These are phyloP conservation scores for Ophiostoma pallidulum DNA, from an alignment of 2,329 filamentous ascomycete genomes.

Conservation along the genomic window DNA sequence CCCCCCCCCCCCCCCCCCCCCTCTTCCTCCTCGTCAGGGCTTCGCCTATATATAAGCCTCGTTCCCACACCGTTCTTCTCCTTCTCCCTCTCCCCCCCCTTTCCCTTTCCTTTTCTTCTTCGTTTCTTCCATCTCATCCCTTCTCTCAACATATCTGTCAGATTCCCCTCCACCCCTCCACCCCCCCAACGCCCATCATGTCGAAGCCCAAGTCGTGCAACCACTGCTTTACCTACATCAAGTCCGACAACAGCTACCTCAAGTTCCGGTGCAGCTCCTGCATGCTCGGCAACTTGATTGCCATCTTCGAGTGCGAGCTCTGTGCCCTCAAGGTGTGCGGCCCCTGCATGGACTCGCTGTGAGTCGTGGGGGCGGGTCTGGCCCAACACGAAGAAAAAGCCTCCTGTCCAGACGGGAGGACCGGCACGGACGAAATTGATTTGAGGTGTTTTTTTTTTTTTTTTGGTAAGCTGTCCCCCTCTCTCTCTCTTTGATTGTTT, in stretches of 20 bases:
- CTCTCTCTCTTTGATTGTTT: too few relatives aligned
- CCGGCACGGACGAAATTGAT: too few relatives aligned
- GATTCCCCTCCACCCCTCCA: not conserved
- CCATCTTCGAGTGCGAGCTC: constrained; percentile 59
- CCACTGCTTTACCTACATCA: constrained; percentile 56
- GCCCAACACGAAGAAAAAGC: not conserved
- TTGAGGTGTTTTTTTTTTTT: too few relatives aligned
- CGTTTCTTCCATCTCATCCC: not conserved
- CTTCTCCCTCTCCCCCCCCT: not conserved
- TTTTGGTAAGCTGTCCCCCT: too few relatives aligned
- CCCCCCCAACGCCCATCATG: constrained; percentile 4
- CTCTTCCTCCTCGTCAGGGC: too few relatives aligned
- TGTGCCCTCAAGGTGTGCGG: constrained; percentile 59
- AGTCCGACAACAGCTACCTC: constrained; percentile 55
- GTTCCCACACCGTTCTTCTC: too few relatives aligned
- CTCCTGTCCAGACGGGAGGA: too few relatives aligned
- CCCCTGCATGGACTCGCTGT: constrained; percentile 37
- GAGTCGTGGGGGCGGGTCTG: not conserved
- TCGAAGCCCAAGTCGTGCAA: constrained; percentile 36
- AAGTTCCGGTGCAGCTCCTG: constrained; percentile 59
- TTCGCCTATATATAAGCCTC: too few relatives aligned
- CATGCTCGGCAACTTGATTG: constrained; percentile 55
- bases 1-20: not conserved
- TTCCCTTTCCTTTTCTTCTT: not conserved
- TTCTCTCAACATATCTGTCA: not conserved